Evolutionary conservation across 768 basidiomycete genomes (phyloP).

Genomic region (Paxillus ammoniavirescens): DNA sequence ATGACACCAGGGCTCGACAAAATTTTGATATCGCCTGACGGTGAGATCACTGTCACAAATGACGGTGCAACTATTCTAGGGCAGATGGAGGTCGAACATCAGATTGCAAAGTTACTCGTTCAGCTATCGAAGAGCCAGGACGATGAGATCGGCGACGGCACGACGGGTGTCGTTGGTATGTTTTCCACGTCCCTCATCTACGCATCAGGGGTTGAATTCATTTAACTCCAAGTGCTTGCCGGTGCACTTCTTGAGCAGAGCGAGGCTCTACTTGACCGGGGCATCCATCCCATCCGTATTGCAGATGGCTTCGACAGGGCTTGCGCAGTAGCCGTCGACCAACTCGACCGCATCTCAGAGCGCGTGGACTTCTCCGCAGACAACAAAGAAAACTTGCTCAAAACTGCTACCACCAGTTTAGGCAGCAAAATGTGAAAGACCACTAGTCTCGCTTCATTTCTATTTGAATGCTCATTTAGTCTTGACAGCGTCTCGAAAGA

Average conservation of each 20-base stretch:
- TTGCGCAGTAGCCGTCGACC: slow-evolving; percentile 84
- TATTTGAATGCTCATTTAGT: slow-evolving; percentile 3
- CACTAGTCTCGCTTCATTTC: not conserved
- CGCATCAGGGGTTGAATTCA: slow-evolving; percentile 1
- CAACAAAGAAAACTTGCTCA: slow-evolving; percentile 85
- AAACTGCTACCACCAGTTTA: slow-evolving; percentile 93
- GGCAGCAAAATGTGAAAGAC: slow-evolving; percentile 91
- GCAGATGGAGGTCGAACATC: slow-evolving; percentile 99
- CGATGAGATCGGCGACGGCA: slow-evolving; percentile 99
- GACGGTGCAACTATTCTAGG: slow-evolving; percentile 98
- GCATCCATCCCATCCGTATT: slow-evolving; percentile 97
- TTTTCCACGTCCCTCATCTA: slow-evolving; percentile 18
- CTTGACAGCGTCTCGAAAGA: slow-evolving; percentile 89
- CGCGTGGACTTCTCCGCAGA: slow-evolving; percentile 79
- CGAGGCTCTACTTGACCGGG: slow-evolving; percentile 95
- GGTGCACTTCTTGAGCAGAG: slow-evolving; percentile 95
- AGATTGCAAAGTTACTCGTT: slow-evolving; percentile 96
- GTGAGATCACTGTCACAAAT: slow-evolving; percentile 98
- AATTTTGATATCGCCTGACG: slow-evolving; percentile 93
- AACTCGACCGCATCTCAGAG: slow-evolving; percentile 91
- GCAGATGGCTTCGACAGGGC: slow-evolving; percentile 98
- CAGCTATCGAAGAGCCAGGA: slow-evolving; percentile 97
- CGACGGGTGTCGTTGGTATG: slow-evolving; percentile 97
- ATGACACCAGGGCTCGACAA: slow-evolving; percentile 78
- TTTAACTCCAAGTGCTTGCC: slow-evolving; percentile 73